Evolutionary conservation across 257 asterid species (phyloP), one percentile per base, ranked within the genome.

Genomic region (Cordia subcordata): DNA sequence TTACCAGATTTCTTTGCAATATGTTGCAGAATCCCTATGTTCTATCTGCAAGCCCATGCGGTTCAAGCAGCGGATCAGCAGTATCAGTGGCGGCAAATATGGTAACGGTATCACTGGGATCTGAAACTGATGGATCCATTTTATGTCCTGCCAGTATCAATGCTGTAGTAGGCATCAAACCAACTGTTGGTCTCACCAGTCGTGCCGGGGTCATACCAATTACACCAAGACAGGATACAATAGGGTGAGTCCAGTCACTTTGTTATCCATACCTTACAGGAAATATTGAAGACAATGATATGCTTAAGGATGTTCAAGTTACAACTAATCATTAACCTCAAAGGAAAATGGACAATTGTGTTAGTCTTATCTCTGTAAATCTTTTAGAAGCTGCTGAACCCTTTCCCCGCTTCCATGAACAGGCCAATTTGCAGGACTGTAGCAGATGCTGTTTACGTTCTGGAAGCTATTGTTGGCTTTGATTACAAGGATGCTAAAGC

Each of bases 1-100:
- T n/a, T n/a, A n/a, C n/a, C n/a, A 23, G 21, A 18, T 64, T 42
- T 32, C 33, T 51, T 54, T 60, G 17, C 8, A 15, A 17, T 13
- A 14, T 42, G 35, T 72, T 45, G 76, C 72, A 85, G 94, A 87
- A 87, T 64, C 94, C 96, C 0, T 87, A 81, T 54, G 66, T 68
- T 14, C 49, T 66, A 5, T 60, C 82, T 0, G 77, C 76, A 16
- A 64, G 64, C 5, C 81, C 87, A 0, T 81, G 92, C 42, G 89
- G 92, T 40, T 88, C 92, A 5, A 85, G 94, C 78, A 81, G 85
- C n/a, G 92, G 94, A 39, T 85, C 89, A 20, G 92, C 96, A 32
- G 79, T 76, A 61, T 80, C 91, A 1, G 91, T 80, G 21, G 91
- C 91, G 3, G 82, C 85, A 44, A 85, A 85, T 72, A 73, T 87